Percentiles rank a stretch among this genome's conserved stretches.
Conservation (phyloP, 306 rosid species). For the Casuarina glauca region DNA sequence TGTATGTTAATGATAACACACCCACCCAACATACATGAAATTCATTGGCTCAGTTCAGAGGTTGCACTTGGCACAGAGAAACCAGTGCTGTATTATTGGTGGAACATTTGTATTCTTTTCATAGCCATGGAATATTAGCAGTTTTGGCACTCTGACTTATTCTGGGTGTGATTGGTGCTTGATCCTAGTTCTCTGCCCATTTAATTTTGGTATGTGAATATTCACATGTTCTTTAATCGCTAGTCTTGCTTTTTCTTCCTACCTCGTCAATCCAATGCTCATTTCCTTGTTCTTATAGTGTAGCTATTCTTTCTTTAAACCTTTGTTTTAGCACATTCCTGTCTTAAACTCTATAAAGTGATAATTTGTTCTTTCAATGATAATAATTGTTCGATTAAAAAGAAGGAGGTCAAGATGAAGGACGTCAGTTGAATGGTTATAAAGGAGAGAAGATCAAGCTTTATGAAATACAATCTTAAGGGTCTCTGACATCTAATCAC, state of each 20-base stretch:
- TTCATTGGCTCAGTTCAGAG: background rate
- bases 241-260: background rate
- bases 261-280: background rate
- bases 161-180: background rate
- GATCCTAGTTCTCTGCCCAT: background rate
- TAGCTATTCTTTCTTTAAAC: background rate
- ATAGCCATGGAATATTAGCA: background rate
- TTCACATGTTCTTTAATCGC: background rate
- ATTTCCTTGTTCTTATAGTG: background rate
- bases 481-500: background rate
- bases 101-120: background rate
- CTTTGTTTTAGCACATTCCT: background rate
- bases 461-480: background rate
- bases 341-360: background rate
- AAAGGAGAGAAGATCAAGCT: background rate
- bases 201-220: background rate
- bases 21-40: background rate
- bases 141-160: background rate
- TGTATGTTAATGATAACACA: background rate
- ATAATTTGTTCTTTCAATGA: background rate
- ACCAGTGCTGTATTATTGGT: background rate
- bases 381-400: background rate
- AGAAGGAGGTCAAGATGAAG: background rate
- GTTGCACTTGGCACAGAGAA: background rate
- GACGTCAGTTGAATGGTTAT: background rate